Conservation (phyloP, 1,284 basidiomycete genomes). For the Moniliophthora roreri region DNA sequence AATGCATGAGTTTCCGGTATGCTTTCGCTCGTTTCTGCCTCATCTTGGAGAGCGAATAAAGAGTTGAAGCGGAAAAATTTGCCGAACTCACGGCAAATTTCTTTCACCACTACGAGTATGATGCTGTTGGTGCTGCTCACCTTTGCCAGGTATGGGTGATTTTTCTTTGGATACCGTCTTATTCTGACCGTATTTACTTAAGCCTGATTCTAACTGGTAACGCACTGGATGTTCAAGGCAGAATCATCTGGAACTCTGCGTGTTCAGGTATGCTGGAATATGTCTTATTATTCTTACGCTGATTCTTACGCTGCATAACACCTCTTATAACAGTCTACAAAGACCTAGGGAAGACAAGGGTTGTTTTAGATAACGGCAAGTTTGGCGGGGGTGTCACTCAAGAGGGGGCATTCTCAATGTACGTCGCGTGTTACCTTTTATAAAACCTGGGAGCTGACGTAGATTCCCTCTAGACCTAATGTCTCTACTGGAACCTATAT, state of each 20-base stretch:
- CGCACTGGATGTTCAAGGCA: constrained; percentile 57
- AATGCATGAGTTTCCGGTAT: constrained; percentile 88
- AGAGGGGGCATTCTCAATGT: constrained; percentile 69
- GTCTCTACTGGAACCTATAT: constrained; percentile 66
- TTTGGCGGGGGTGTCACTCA: constrained; percentile 50
- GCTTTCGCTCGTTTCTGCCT: constrained; percentile 91
- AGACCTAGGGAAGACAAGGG: constrained; percentile 56
- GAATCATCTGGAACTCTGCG: constrained; percentile 62
- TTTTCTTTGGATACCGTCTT: neutral
- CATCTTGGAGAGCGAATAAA: constrained; percentile 50
- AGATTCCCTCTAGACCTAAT: constrained; percentile 46
- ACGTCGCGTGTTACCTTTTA: constrained; percentile 21
- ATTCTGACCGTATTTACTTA: neutral
- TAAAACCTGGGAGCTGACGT: constrained; percentile 4
- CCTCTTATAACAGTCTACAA: constrained; percentile 33
- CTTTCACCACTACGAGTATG: neutral
- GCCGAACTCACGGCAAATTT: neutral
- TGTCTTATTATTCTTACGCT: neutral
- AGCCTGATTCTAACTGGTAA: constrained; percentile 23
- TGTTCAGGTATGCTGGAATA: constrained; percentile 50
- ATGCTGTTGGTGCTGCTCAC: neutral
- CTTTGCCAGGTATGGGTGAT: constrained; percentile 4
- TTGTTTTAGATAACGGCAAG: constrained; percentile 59
- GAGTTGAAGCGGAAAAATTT: neutral
- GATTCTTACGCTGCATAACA: neutral